Conservation (phyloP, 345 rosid genomes). For the Firmiana major region DNA sequence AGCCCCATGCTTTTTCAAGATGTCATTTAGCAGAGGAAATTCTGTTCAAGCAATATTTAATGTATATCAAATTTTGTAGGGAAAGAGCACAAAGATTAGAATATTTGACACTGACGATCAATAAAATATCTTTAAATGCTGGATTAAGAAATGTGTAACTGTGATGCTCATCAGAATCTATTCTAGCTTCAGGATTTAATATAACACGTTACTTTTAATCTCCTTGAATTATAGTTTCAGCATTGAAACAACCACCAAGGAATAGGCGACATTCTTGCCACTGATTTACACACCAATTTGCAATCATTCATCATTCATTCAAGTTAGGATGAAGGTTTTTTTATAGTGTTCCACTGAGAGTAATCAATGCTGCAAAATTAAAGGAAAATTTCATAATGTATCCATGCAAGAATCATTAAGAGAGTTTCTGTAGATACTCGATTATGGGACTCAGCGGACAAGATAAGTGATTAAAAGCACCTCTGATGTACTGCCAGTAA, state of each 20-base stretch:
- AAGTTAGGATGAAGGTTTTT: too few relatives aligned
- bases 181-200: not conserved
- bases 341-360: too few relatives aligned
- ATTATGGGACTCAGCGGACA: not conserved
- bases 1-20: slow-evolving; percentile 69
- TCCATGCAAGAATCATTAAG: too few relatives aligned
- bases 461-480: not conserved
- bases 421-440: too few relatives aligned
- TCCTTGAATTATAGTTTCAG: not conserved
- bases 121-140: not conserved
- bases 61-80: slow-evolving; percentile 1
- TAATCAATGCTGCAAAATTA: too few relatives aligned
- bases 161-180: not conserved
- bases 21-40: slow-evolving; percentile 54
- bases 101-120: not conserved
- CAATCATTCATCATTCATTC: too few relatives aligned
- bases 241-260: not conserved
- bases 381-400: too few relatives aligned
- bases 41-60: slow-evolving; percentile 39
- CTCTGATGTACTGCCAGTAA: not conserved
- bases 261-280: too few relatives aligned
- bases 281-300: too few relatives aligned
- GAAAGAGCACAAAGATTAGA: slow-evolving; percentile 1
- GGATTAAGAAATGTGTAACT: not conserved
- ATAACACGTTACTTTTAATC: too few relatives aligned